Conservation (phyloP, 768 basidiomycete genomes). For the Tulasnella calospora region DNA sequence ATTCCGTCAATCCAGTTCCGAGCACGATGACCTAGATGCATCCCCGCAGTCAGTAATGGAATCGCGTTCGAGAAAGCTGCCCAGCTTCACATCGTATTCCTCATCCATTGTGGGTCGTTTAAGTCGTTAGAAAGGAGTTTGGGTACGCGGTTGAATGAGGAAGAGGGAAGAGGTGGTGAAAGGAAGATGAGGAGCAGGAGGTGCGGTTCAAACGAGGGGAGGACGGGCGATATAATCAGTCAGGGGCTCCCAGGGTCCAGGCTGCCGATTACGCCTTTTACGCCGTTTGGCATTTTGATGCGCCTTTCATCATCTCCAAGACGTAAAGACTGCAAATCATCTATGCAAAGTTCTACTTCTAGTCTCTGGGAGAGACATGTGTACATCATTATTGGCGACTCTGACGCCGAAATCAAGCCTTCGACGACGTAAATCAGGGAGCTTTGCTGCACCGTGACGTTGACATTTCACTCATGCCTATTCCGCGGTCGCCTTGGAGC, state of each 20-base stretch:
- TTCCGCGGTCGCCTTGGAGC: background rate
- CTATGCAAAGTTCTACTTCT: background rate
- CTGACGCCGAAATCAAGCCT: background rate
- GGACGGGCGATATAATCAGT: conserved; percentile 3
- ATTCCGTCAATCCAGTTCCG: conserved; percentile 96
- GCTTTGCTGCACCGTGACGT: background rate
- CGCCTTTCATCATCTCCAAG: background rate
- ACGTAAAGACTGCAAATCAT: background rate
- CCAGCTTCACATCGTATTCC: conserved; percentile 77
- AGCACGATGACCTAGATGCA: conserved; percentile 73
- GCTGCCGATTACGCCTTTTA: background rate
- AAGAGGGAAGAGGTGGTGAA: background rate
- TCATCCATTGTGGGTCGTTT: conserved; percentile 74
- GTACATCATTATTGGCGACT: background rate
- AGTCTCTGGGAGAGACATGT: background rate
- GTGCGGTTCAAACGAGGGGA: conserved; percentile 19
- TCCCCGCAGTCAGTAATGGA: conserved; percentile 3
- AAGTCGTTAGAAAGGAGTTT: background rate
- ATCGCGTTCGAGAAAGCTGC: background rate
- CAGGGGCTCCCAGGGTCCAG: conserved; percentile 6
- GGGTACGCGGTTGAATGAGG: background rate
- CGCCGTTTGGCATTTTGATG: background rate
- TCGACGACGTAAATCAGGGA: background rate
- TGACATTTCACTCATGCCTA: background rate
- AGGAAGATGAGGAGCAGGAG: background rate